Conservation (phyloP, 2,329 filamentous ascomycete species). For the Scedosporium apiospermum region DNA sequence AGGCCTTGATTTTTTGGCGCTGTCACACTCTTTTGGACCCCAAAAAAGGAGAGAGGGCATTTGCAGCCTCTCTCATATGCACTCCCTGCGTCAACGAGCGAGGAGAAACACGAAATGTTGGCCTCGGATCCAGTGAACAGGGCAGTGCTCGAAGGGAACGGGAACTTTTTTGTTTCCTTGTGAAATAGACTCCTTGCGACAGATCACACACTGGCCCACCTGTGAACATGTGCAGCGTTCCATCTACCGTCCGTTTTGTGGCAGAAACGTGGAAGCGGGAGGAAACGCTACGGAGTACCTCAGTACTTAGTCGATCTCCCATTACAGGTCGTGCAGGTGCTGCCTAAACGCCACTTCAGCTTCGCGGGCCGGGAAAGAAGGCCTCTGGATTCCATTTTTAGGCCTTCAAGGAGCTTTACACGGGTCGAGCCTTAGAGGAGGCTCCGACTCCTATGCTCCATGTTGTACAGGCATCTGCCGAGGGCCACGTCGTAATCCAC, state of each 20-base stretch:
- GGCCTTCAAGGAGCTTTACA: background rate
- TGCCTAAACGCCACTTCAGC: background rate
- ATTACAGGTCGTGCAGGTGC: too few relatives aligned
- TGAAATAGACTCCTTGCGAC: background rate
- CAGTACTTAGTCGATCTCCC: background rate
- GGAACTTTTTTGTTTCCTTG: background rate
- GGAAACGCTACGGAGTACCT: background rate
- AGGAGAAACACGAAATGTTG: background rate
- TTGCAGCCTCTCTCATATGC: background rate
- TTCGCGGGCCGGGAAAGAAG: background rate
- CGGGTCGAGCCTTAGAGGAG: background rate
- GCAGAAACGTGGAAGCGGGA: constrained; percentile 2
- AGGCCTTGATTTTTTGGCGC: background rate
- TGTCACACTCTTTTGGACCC: background rate
- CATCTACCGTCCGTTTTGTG: background rate
- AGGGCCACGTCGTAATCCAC: background rate
- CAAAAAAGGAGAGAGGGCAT: background rate
- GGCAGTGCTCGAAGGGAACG: background rate
- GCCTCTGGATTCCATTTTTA: background rate
- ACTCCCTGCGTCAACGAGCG: too few relatives aligned
- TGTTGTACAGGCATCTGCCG: too few relatives aligned
- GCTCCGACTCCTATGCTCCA: background rate
- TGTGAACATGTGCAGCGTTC: background rate
- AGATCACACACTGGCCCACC: constrained; percentile 3
- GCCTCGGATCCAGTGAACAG: background rate